A percentile compares a stretch with the other conserved stretches of the same genome.
phyloP scores from a whole-genome alignment of 2,329 filamentous ascomycete genomes.

The Trichophaea hybrida region DNA sequence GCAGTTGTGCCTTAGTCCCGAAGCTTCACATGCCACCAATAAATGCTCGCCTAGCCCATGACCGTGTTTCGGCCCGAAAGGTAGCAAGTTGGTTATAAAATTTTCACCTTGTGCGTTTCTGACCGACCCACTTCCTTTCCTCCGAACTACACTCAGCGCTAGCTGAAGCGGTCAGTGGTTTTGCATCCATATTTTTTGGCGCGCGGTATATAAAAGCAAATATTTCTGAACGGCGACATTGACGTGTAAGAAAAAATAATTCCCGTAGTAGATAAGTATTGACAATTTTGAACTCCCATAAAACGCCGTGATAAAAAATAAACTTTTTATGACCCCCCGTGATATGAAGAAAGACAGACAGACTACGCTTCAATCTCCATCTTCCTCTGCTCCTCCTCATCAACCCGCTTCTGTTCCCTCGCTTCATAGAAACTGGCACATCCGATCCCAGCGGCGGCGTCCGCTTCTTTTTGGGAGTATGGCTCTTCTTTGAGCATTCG shows the following conservation, averaged over 20 bases:
- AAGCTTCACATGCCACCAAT: neutral
- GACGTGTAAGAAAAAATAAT: neutral
- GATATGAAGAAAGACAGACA: neutral
- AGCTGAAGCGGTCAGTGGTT: no score
- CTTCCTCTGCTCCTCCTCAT: slow-evolving; percentile 35
- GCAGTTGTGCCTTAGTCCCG: no score
- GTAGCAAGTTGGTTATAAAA: neutral
- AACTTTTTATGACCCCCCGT: neutral
- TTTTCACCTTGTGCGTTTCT: neutral
- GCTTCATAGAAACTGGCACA: slow-evolving; percentile 33
- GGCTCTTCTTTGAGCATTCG: slow-evolving; percentile 71
- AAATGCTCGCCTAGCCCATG: no score
- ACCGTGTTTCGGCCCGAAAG: neutral
- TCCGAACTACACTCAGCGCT: neutral
- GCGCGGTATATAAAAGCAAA: no score
- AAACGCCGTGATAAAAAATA: neutral
- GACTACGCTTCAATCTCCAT: slow-evolving; percentile 22
- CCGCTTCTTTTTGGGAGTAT: slow-evolving; percentile 73
- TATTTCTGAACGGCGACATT: no score
- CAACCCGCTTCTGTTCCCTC: slow-evolving; percentile 29
- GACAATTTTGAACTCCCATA: neutral
- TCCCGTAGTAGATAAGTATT: neutral
- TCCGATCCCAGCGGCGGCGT: slow-evolving; percentile 52
- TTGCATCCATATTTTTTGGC: no score
- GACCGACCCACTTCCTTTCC: neutral